phyloP scores from a whole-genome alignment of 1,284 basidiomycete genomes.

The Irpex rosettiformis region DNA sequence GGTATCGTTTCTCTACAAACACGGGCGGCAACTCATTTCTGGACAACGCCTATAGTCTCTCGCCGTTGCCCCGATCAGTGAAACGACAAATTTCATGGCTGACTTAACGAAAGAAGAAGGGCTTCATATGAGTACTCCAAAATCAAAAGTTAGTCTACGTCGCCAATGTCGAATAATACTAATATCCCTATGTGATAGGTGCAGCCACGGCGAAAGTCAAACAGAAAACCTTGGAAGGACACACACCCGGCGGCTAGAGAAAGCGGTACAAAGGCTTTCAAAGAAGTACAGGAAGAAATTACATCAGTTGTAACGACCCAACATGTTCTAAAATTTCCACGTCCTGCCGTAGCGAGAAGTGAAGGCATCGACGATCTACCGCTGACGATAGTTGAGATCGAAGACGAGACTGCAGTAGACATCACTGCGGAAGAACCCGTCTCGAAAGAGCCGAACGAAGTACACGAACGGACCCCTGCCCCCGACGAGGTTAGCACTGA shows the following conservation, averaged over 20 bases:
- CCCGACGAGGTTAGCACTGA: too few relatives aligned
- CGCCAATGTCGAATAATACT: background rate
- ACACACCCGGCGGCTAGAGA: background rate
- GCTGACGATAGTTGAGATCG: too few relatives aligned
- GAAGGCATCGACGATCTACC: too few relatives aligned
- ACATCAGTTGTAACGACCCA: too few relatives aligned
- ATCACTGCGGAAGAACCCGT: too few relatives aligned
- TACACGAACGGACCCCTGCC: too few relatives aligned
- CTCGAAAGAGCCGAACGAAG: too few relatives aligned
- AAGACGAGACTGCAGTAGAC: too few relatives aligned
- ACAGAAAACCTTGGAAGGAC: slow-evolving; percentile 2
- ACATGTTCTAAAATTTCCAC: too few relatives aligned
- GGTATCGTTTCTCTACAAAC: background rate
- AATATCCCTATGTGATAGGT: background rate
- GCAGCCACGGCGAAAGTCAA: slow-evolving; percentile 7
- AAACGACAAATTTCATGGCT: background rate
- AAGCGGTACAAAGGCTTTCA: too few relatives aligned
- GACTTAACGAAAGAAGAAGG: background rate
- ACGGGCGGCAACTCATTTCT: background rate
- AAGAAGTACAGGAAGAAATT: too few relatives aligned
- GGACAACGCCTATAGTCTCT: background rate
- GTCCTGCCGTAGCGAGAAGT: too few relatives aligned
- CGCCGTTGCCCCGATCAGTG: background rate
- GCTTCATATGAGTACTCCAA: background rate
- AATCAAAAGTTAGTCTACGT: background rate